Evolutionary conservation across 331 rosid species (phyloP).

Genomic region (Erythrophleum ivorense): DNA sequence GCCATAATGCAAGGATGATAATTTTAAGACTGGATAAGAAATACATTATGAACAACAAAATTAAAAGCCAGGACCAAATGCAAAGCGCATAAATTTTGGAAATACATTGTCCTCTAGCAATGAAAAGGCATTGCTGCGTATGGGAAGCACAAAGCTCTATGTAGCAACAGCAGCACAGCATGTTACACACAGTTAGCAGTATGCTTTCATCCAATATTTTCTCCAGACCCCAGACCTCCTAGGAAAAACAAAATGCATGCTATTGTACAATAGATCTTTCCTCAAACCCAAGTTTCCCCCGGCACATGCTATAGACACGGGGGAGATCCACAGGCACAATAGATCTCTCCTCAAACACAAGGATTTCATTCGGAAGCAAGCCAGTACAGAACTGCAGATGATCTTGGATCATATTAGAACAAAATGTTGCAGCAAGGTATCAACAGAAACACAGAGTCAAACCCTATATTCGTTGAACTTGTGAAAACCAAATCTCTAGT

Average conservation of each 20-base stretch:
- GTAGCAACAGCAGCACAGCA: background rate
- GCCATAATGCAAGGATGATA: conserved; percentile 20
- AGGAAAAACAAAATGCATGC: background rate
- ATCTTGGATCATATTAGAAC: background rate
- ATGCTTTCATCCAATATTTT: conserved; percentile 3
- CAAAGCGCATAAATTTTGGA: background rate
- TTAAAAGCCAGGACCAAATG: background rate
- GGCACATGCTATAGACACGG: background rate
- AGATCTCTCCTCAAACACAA: too few relatives aligned
- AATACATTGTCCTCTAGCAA: background rate
- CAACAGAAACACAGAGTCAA: background rate
- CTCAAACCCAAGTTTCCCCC: background rate
- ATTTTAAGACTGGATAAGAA: background rate
- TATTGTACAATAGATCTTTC: background rate
- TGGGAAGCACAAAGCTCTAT: background rate
- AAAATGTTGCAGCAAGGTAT: background rate
- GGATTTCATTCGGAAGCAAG: background rate
- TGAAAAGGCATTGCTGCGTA: background rate
- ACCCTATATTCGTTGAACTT: background rate
- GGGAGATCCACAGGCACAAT: background rate
- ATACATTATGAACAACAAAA: background rate
- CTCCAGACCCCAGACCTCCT: background rate
- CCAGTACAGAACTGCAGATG: background rate
- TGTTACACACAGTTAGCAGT: background rate
- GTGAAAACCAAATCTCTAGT: too few relatives aligned